phyloP scores from a whole-genome alignment of 306 rosid genomes.

The Mimosa pudica region DNA sequence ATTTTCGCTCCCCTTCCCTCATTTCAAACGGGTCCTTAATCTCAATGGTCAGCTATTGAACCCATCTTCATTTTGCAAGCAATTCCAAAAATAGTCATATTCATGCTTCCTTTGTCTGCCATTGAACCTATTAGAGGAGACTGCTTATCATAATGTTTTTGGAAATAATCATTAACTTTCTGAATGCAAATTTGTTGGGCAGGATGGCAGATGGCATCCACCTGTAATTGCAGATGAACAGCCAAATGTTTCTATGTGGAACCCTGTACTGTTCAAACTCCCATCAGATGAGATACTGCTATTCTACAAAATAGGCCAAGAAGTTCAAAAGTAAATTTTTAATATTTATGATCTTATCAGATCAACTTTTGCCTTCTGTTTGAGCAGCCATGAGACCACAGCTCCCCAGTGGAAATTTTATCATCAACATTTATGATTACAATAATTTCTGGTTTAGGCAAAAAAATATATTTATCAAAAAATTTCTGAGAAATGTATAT shows the following conservation, averaged over 20 bases:
- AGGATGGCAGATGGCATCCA: conserved; percentile 77
- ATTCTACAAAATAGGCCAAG: conserved; percentile 84
- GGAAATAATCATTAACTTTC: conserved; percentile 32
- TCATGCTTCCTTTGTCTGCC: background rate
- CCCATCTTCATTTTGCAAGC: background rate
- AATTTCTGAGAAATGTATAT: background rate
- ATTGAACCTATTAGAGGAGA: conserved; percentile 17
- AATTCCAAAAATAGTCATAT: background rate
- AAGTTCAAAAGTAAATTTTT: conserved; percentile 72
- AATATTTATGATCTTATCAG: conserved; percentile 19
- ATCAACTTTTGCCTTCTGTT: conserved; percentile 13
- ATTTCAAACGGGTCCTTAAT: background rate
- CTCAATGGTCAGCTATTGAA: conserved; percentile 9
- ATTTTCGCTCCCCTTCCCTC: too few species aligned
- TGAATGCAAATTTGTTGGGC: conserved; percentile 34
- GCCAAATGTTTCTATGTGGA: conserved; percentile 87
- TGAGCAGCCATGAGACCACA: conserved; percentile 1
- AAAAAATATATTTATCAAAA: background rate
- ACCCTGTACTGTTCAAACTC: conserved; percentile 85
- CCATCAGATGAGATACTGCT: conserved; percentile 83
- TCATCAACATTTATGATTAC: background rate
- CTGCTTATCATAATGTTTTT: conserved; percentile 5
- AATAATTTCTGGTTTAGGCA: background rate
- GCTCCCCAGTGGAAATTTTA: background rate
- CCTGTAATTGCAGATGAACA: conserved; percentile 76